Base-by-base conservation (phyloP, 306 rosid species). In the Medicago arabica region DNA sequence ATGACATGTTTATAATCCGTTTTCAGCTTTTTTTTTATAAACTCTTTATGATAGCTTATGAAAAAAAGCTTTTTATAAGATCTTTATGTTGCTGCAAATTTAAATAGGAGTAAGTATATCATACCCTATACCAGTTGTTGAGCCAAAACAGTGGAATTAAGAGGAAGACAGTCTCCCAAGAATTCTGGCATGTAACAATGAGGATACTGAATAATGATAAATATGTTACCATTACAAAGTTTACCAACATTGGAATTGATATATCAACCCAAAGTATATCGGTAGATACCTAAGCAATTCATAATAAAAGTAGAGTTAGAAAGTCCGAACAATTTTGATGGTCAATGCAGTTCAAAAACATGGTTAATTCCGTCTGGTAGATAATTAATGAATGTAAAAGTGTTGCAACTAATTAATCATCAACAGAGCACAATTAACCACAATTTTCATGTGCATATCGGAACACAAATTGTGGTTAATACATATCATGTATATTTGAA, bases 81-180 rank as follows among this genome's bases (percentile, higher is more conserved):
- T 44, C 13, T 44, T 14, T 44, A 11, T 44, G 21, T 19, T 21
- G 34, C 28, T 13, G 17, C 31, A 2, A 66, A 67, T 55, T 72
- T 31, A 65, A 65, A 46, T 15, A 51, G 49, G 39, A 75, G 69
- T 63, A 71, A 31, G 59, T 44, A 69, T 34, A 49, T 25, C 92
- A 34, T 93, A 93, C 98, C 96, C 97, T 86, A 61, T 93, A 93
- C 91, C 90, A 93, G 58, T 89, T 21, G 54, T 90, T 90, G 63
- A 93, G 83, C 95, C 90, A 90, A 74, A 76, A 55, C 50, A 93
- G 89, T 9, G 98, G 98, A 75, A 93, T 72, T 65, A 93, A 49
- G 71, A 93, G 90, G 87, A 93, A 89, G 43, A 87, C 57, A 0
- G 95, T 90, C 17, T 91, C 93, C 98, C 98, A 93, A 21, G 95